These are phyloP conservation scores for Botrytis galanthina DNA, from an alignment of 2,329 filamentous ascomycete genomes.

Conservation along the genomic window DNA sequence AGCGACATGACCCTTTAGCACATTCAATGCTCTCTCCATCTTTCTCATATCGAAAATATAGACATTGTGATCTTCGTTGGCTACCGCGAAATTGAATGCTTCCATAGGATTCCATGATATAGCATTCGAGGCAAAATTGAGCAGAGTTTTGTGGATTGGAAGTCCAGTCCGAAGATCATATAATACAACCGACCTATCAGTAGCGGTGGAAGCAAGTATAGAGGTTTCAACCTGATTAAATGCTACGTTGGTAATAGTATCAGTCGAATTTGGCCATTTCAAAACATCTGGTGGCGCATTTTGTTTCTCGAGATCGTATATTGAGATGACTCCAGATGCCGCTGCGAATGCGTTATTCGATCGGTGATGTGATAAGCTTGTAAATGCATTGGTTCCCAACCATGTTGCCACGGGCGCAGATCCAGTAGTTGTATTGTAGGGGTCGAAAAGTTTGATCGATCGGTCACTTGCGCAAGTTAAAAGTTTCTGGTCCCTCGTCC, in stretches of 20 bases:
- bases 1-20: constrained; percentile 82
- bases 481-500: constrained; percentile 81
- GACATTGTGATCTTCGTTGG: constrained; percentile 73
- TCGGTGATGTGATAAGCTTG: constrained; percentile 78
- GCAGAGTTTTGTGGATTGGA: constrained; percentile 75
- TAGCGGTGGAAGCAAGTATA: constrained; percentile 79
- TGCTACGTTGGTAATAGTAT: constrained; percentile 83
- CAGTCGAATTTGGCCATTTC: constrained; percentile 81
- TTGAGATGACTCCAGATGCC: constrained; percentile 72
- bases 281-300: constrained; percentile 79
- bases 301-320: constrained; percentile 83
- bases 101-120: constrained; percentile 96
- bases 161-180: constrained; percentile 89
- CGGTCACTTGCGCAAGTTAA: constrained; percentile 84
- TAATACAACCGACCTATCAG: constrained; percentile 81
- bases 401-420: constrained; percentile 78
- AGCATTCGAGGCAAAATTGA: constrained; percentile 80
- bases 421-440: constrained; percentile 69
- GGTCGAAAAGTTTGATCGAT: constrained; percentile 87
- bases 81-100: constrained; percentile 90
- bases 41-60: constrained; percentile 87
- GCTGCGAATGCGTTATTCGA: constrained; percentile 76
- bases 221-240: constrained; percentile 96
- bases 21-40: constrained; percentile 81
- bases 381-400: constrained; percentile 80